Conservation (phyloP, 768 basidiomycete genomes). For the Mycena olivaceomarginata region DNA sequence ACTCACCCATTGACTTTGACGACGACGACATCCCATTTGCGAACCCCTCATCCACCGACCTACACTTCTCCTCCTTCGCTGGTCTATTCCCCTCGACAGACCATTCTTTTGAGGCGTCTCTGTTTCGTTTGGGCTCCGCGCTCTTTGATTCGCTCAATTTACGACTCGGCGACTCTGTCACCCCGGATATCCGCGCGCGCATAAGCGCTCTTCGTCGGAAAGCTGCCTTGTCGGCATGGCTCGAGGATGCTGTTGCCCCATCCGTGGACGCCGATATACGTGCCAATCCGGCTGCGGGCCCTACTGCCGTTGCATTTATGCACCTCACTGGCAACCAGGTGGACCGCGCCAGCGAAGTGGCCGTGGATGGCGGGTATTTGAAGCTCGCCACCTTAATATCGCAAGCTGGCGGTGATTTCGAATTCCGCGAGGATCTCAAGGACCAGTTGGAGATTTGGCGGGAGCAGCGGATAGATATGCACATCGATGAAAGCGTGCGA, state of each 20-base stretch:
- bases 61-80: slow-evolving; percentile 88
- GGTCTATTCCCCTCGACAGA: slow-evolving; percentile 84
- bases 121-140: slow-evolving; percentile 93
- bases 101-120: slow-evolving; percentile 80
- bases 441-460: slow-evolving; percentile 91
- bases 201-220: slow-evolving; percentile 82
- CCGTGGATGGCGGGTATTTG: slow-evolving; percentile 84
- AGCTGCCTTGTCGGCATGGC: slow-evolving; percentile 89
- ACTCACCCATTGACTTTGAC: slow-evolving; percentile 83
- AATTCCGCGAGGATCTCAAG: slow-evolving; percentile 83
- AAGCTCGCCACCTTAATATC: slow-evolving; percentile 93
- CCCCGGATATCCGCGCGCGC: slow-evolving; percentile 78
- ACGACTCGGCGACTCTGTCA: slow-evolving; percentile 70
- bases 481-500: slow-evolving; percentile 80
- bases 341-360: slow-evolving; percentile 85
- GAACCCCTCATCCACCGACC: slow-evolving; percentile 70
- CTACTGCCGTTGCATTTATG: slow-evolving; percentile 79
- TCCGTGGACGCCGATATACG: slow-evolving; percentile 84
- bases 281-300: slow-evolving; percentile 63
- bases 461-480: slow-evolving; percentile 81
- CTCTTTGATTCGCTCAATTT: slow-evolving; percentile 92
- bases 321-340: slow-evolving; percentile 92
- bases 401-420: slow-evolving; percentile 87
- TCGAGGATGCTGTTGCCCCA: slow-evolving; percentile 82
- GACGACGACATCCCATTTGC: slow-evolving; percentile 84